A percentile compares a stretch with the other conserved stretches of the same genome.
phyloP scores from a whole-genome alignment of 2,329 filamentous ascomycete species.

The Fusarium lyarnte region DNA sequence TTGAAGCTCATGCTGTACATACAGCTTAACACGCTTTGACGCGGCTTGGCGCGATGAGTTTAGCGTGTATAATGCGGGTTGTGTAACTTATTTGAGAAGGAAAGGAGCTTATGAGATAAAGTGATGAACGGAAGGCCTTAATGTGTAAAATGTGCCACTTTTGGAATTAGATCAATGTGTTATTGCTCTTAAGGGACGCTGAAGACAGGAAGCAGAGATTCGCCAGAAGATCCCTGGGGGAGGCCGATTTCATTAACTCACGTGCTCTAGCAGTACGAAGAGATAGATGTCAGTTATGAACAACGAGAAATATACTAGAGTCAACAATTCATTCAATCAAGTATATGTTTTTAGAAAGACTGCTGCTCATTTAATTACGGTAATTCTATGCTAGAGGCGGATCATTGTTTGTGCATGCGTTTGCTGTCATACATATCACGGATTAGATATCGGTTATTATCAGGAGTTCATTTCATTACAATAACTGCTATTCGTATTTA shows the following conservation, averaged over 20 bases:
- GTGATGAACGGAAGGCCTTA: accelerated
- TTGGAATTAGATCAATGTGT: background rate
- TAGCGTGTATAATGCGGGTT: background rate
- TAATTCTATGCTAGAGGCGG: accelerated
- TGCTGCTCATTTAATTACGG: background rate
- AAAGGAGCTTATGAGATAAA: background rate
- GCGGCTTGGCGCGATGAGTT: constrained; percentile 1
- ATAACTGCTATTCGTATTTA: constrained; percentile 21
- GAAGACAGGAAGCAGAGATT: background rate
- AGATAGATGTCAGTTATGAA: background rate
- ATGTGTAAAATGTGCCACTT: background rate
- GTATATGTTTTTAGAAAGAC: background rate
- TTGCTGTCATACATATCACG: background rate
- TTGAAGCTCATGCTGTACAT: constrained; percentile 14
- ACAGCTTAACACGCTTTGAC: background rate
- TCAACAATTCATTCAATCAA: background rate
- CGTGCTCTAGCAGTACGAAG: background rate
- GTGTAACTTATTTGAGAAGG: background rate
- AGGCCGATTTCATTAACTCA: background rate
- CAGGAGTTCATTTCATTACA: background rate
- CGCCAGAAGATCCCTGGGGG: background rate
- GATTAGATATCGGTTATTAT: background rate
- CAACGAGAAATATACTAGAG: background rate
- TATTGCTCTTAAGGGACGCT: background rate
- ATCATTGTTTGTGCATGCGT: background rate